These are phyloP conservation scores for Hypoxylon sp. DNA, from an alignment of 2,329 filamentous ascomycete genomes.

Conservation along the genomic window DNA sequence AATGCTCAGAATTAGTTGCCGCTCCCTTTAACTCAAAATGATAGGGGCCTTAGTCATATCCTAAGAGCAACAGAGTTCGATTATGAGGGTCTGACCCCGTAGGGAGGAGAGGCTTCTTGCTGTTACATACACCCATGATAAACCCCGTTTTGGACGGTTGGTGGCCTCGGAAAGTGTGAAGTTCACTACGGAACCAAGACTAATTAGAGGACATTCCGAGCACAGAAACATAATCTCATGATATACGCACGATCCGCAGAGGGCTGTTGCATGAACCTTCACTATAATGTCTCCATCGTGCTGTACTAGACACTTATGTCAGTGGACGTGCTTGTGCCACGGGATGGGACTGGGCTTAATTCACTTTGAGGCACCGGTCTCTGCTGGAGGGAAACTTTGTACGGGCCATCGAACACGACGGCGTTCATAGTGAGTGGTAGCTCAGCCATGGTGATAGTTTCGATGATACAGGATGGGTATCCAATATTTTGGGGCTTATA, in stretches of 20 bases:
- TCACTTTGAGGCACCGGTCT: conserved; percentile 79
- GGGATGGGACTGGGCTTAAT: conserved; percentile 37
- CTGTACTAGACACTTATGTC: conserved; percentile 64
- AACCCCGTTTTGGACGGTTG: conserved; percentile 76
- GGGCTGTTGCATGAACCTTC: conserved; percentile 84
- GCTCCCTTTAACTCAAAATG: not conserved
- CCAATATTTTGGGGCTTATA: not conserved
- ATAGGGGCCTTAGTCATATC: not conserved
- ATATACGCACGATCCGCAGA: conserved; percentile 84
- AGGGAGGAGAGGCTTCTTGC: not conserved
- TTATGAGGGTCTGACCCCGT: not conserved
- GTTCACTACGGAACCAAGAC: conserved; percentile 69
- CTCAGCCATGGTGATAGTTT: conserved; percentile 50
- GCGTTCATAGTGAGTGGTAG: conserved; percentile 80
- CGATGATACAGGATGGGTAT: conserved; percentile 3
- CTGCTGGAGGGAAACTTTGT: conserved; percentile 82
- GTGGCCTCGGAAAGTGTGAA: conserved; percentile 89
- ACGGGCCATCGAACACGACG: conserved; percentile 86
- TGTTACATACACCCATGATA: conserved; percentile 69
- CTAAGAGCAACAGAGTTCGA: not conserved
- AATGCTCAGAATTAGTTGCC: not conserved
- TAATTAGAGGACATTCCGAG: conserved; percentile 17
- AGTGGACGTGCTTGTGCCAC: conserved; percentile 26
- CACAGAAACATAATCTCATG: conserved; percentile 13
- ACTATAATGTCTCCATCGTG: conserved; percentile 83